Evolutionary conservation across 164 flowering plant genomes (phyloP), one percentile per base, ranked within the genome.

Genomic region (Chimonanthus praecox): DNA sequence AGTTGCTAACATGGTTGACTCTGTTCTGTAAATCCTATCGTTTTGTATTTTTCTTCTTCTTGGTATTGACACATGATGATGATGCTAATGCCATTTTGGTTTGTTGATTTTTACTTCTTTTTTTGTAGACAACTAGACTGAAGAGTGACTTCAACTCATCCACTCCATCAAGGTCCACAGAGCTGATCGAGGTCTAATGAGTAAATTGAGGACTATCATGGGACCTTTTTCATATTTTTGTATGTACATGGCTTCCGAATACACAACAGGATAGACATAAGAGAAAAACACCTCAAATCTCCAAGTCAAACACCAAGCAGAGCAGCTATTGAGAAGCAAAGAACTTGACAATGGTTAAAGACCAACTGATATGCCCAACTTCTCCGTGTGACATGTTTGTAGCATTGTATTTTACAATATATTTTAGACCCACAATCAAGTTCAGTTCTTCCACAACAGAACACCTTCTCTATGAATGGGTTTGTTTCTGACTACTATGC

Each of bases 1-100:
- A 54, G 8, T 10, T n/a, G 73, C 68, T 15, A 70, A 75, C 13
- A 79, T 47, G 89, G 87, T 86, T 10, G 7, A 66, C 15, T 44
- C 68, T 18, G 3, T 9, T 6, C 4, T 63, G 43, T 44, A 15
- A 8, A 66, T 11, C 66, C 66, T 63, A 15, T 6, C 60, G 4
- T 3, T 54, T 54, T 3, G 9, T 13, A 20, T 43, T 65, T 33
- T 11, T 2, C 3, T 44, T 9, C 47, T 66, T 10, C 16, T 5
- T 10, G 11, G 61, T 58, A 11, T 9, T 44, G 48, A 66, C n/a
- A 33, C 9, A 21, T 9, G 44, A 44, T 13, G 16, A 66, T 43
- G 4, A 11, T 66, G 68, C 15, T 66, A 66, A 10, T 45, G 5
- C 11, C 68, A 33, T 44, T 10, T 66, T 44, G 16, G 4, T 46